Base-by-base conservation (phyloP, 768 basidiomycete species). In the Artomyces pyxidatus region DNA sequence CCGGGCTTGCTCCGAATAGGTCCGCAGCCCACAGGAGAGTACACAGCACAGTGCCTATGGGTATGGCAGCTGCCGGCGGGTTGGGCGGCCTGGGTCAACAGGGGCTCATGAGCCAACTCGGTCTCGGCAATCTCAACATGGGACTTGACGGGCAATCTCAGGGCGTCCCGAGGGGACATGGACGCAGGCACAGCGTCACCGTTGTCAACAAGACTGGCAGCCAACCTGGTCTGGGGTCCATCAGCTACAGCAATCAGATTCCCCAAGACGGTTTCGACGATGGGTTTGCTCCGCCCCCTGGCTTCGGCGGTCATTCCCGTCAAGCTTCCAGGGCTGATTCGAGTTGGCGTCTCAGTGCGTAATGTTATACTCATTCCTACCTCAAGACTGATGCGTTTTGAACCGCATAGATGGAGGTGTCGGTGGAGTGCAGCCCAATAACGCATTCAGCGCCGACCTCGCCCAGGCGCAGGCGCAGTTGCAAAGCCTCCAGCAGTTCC, bases 381-480 rank as follows among this genome's bases (percentile, higher is more conserved):
- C n/a, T n/a, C n/a, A n/a, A n/a, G n/a, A n/a, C n/a, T n/a, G n/a
- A n/a, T n/a, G n/a, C n/a, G n/a, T n/a, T n/a, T n/a, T n/a, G n/a
- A n/a, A n/a, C n/a, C n/a, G n/a, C 28, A 4, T 52, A 88, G 86
- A 85, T 67, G 88, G 85, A 39, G 85, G 85, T 43, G 84, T 88
- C 45, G 84, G 83, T 23, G 76, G 75, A 37, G 57, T 73, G 11
- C 72, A 86, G 49, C 45, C 55, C 63, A 76, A 76, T 54, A 78
- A 75, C 53, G 77, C 74, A 51, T 83, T 85, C 58, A 76, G 82
- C 25, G 77, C 88, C 12, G 92, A 96, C 63, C 83, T 99, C 22
- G 95, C 93, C 2, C 90, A 95, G 62, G 96, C 96, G 7, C 94
- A 97, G 64, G 93, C 94, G 5, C 96, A 99, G 63, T 72, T 99